Evolutionary conservation across 192 early-diverging fungal species (phyloP), one percentile per base, ranked within the genome.

Genomic region (Coemansia sp.): DNA sequence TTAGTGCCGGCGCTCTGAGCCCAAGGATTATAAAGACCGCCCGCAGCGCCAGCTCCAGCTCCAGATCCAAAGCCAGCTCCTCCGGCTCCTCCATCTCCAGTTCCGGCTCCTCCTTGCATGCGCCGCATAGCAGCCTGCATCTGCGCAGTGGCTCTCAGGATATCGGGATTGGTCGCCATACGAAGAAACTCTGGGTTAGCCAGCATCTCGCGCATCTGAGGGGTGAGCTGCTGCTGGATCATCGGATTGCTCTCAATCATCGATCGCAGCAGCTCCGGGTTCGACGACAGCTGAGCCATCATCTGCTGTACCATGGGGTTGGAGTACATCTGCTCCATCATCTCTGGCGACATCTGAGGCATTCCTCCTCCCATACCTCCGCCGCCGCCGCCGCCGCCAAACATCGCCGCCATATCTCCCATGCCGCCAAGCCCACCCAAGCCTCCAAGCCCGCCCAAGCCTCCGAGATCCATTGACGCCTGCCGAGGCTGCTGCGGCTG

Each of bases 151-250:
- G 87, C 88, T 41, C 91, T 87, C 70, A 97, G 77, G 33, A 90
- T 74, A 31, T 96, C 88, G 15, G 97, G 97, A 82, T 97, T 92
- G 66, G 91, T 76, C 67, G 96, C 86, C 88, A 97, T 93, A 33
- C 91, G 88, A 63, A 90, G 86, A 64, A 93, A 89, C 72, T 90
- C 89, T 1, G 93, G 93, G 63, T 89, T 88, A 57, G 88, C 88
- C 79, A 97, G 88, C 88, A 94, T 92, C 77, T 89, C 78, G 65
- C 95, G 92, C 78, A 96, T 86, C 83, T 97, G 87, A 34, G 96
- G 95, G 33, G 91, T 94, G 84, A 96, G 76, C 60, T 80, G 92
- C 55, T 81, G 73, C 36, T 91, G 87, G 46, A 97, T 68, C 66
- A 90, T 87, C 31, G 97, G 96, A 77, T 96, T 96, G 74, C 86